These are phyloP conservation scores for Cunninghamia lanceolata DNA, from an alignment of 75 land plant species.

Conservation along the genomic window DNA sequence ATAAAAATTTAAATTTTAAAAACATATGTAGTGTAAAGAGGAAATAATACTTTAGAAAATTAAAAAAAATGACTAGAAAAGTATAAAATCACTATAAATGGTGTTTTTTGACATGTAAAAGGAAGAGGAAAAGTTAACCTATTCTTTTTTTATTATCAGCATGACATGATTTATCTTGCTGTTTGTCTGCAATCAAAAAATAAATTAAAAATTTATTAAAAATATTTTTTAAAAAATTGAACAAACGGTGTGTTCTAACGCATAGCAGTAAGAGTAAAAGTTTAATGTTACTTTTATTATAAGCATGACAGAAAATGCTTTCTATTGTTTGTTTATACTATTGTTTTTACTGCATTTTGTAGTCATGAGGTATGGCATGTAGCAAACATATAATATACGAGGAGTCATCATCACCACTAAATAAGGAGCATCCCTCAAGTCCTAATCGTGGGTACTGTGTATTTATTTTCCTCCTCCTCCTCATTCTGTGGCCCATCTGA, in stretches of 20 bases:
- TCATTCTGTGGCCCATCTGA: conserved; percentile 6
- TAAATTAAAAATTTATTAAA: not conserved
- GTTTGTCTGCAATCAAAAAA: not conserved
- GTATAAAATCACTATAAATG: too few relatives aligned
- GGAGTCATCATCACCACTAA: not conserved
- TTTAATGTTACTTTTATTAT: not conserved
- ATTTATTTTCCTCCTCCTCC: not conserved
- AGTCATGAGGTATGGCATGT: not conserved
- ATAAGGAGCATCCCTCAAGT: conserved; percentile 3
- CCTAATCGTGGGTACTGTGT: not conserved
- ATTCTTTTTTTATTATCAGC: too few relatives aligned
- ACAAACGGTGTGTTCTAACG: not conserved
- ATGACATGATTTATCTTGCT: not conserved
- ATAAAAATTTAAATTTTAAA: too few relatives aligned
- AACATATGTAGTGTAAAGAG: too few relatives aligned
- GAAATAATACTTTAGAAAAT: too few relatives aligned
- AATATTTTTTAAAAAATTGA: too few relatives aligned
- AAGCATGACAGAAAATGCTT: not conserved
- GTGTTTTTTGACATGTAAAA: not conserved
- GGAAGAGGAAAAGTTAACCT: too few relatives aligned
- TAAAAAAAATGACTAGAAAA: too few relatives aligned
- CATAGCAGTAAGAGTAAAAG: not conserved
- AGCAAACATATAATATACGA: not conserved
- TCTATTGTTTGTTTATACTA: not conserved
- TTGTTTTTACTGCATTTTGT: not conserved